Evolutionary conservation across 2,329 filamentous ascomycete species (phyloP).

Genomic region (Raffaelea deltoideospora): DNA sequence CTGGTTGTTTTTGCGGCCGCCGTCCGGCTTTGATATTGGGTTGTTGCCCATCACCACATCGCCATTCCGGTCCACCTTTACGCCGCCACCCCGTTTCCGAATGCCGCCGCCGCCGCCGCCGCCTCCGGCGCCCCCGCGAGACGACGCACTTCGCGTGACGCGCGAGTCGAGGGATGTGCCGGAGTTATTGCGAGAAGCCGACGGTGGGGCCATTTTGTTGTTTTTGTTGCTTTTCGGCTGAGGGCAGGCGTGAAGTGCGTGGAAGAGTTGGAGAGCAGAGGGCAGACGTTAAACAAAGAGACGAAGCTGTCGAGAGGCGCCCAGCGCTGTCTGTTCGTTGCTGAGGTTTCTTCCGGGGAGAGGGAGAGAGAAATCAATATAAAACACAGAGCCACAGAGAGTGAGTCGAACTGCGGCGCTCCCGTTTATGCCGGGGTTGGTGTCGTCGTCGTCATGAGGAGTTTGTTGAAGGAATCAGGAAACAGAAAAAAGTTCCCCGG

Average conservation of each 20-base stretch:
- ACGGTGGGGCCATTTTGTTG: slow-evolving; percentile 16
- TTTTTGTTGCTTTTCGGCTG: neutral
- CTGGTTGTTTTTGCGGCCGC: slow-evolving; percentile 1
- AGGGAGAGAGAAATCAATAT: neutral
- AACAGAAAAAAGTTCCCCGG: neutral
- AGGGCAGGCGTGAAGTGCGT: neutral
- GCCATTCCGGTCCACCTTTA: slow-evolving; percentile 36
- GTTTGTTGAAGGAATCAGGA: neutral
- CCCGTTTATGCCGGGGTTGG: neutral
- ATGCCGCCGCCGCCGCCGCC: slow-evolving; percentile 23
- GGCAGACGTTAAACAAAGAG: neutral
- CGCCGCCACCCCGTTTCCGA: slow-evolving; percentile 28
- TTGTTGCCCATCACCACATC: slow-evolving; percentile 41
- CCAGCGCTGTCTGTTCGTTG: neutral
- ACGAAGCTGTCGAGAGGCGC: neutral
- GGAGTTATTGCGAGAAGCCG: slow-evolving; percentile 11
- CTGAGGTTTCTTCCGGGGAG: no score
- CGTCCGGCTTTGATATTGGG: slow-evolving; percentile 5
- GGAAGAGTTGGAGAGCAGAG: neutral
- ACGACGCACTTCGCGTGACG: slow-evolving; percentile 8
- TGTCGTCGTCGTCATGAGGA: neutral
- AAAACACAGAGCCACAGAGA: no score
- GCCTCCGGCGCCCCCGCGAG: slow-evolving; percentile 1
- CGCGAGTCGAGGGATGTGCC: slow-evolving; percentile 3
- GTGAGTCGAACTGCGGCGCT: neutral